A percentile compares a stretch with the other conserved stretches of the same genome.
Evolutionary conservation across 306 rosid genomes (phyloP).

Genomic region (Leucaena leucocephala): DNA sequence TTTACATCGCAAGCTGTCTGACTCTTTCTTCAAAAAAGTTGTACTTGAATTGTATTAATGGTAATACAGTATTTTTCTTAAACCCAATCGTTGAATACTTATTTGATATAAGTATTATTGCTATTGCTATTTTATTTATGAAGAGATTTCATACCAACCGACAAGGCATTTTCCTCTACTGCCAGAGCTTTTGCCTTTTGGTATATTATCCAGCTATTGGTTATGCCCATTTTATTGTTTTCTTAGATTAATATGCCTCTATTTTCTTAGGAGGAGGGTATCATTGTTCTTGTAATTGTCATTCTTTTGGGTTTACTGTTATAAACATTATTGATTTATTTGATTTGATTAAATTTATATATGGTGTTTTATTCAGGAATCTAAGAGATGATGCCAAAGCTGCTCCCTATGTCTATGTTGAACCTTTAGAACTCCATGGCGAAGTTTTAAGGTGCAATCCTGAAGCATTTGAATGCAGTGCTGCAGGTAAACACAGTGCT

Average conservation of each 20-base stretch:
- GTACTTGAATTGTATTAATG: slow-evolving; percentile 19
- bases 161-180: slow-evolving; percentile 5
- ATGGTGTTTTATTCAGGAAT: slow-evolving; percentile 57
- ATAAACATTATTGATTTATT: background rate
- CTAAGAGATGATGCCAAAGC: slow-evolving; percentile 66
- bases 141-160: background rate
- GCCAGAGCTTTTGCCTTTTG: slow-evolving; percentile 12
- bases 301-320: slow-evolving; percentile 23
- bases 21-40: background rate
- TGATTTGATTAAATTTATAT: slow-evolving; percentile 5
- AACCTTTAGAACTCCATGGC: slow-evolving; percentile 71
- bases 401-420: slow-evolving; percentile 47
- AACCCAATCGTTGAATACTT: background rate
- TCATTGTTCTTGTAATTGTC: background rate
- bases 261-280: background rate
- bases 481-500: slow-evolving; percentile 85
- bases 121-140: background rate
- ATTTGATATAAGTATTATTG: background rate
- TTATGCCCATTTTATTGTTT: slow-evolving; percentile 3
- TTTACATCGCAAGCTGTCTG: slow-evolving; percentile 26
- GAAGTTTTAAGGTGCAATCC: slow-evolving; percentile 80
- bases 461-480: slow-evolving; percentile 67
- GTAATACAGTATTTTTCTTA: background rate
- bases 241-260: slow-evolving; percentile 8
- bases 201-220: background rate